Conservation (phyloP, 176 grass and related monocot genomes). For the Echinochloa phyllopogon region DNA sequence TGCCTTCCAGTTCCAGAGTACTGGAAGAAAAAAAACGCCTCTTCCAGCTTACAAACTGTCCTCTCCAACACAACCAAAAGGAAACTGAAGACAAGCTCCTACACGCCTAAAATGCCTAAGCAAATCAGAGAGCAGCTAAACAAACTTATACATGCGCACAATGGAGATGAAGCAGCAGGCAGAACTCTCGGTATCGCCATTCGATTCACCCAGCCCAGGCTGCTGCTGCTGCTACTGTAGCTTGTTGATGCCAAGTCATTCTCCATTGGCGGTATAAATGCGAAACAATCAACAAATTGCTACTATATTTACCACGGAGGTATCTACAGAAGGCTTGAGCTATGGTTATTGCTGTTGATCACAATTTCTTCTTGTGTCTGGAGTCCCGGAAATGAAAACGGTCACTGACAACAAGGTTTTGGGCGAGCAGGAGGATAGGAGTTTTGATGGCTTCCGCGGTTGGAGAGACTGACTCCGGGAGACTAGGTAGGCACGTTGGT, state of each 20-base stretch:
- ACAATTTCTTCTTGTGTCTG: constrained; percentile 49
- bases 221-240: neutral
- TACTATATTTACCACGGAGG: constrained; percentile 88
- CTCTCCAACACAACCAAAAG: constrained; percentile 33
- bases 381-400: constrained; percentile 67
- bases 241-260: constrained; percentile 33
- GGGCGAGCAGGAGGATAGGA: constrained; percentile 70
- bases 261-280: constrained; percentile 56
- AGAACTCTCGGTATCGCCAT: constrained; percentile 38
- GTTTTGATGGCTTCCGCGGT: constrained; percentile 55
- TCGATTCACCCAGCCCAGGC: constrained; percentile 8
- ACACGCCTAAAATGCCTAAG: constrained; percentile 52
- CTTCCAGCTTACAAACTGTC: constrained; percentile 56
- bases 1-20: constrained; percentile 54
- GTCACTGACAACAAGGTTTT: constrained; percentile 73
- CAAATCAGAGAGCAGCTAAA: constrained; percentile 43
- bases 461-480: constrained; percentile 81
- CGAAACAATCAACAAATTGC: constrained; percentile 85
- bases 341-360: constrained; percentile 45
- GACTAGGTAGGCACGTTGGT: constrained; percentile 78
- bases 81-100: constrained; percentile 36
- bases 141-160: constrained; percentile 56
- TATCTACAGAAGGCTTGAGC: constrained; percentile 85
- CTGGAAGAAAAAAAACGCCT: constrained; percentile 52
- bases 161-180: constrained; percentile 43